Conservation (phyloP, 2,329 filamentous ascomycete genomes). For the Didymellaceae sp. region DNA sequence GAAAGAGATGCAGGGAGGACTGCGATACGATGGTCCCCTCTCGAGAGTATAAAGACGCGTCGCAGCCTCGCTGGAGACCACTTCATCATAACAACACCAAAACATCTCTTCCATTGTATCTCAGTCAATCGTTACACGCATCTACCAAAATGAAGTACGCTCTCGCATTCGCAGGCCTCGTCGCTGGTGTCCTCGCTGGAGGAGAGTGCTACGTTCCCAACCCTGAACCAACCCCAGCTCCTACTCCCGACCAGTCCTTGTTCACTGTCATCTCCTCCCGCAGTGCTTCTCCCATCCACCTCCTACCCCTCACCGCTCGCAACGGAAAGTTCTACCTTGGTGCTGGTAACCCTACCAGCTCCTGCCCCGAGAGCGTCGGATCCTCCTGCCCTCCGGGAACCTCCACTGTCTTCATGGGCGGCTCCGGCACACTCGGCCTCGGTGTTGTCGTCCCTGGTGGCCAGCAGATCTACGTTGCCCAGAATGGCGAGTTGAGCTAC, state of each 20-base stretch:
- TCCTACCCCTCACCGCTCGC: conserved; percentile 55
- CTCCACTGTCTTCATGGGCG: conserved; percentile 54
- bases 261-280: conserved; percentile 55
- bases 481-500: conserved; percentile 63
- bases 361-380: conserved; percentile 54
- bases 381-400: conserved; percentile 56
- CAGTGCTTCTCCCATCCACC: conserved; percentile 59
- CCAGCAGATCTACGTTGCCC: conserved; percentile 64
- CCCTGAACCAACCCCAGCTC: conserved; percentile 3
- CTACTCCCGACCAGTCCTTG: conserved; percentile 25
- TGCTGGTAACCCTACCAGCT: conserved; percentile 54
- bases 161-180: conserved; percentile 35
- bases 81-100: conserved; percentile 1
- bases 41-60: conserved; percentile 11
- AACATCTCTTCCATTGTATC: neutral
- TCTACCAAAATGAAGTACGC: conserved; percentile 44
- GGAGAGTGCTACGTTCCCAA: conserved; percentile 17
- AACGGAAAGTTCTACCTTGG: conserved; percentile 60
- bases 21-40: neutral
- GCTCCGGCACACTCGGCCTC: conserved; percentile 42
- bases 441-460: conserved; percentile 66
- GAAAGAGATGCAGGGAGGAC: conserved; percentile 1
- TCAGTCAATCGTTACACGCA: neutral
- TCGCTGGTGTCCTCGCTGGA: conserved; percentile 34
- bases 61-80: conserved; percentile 1